phyloP scores from a whole-genome alignment of 2,329 filamentous ascomycete species.

The Ophiostoma pallidulum region DNA sequence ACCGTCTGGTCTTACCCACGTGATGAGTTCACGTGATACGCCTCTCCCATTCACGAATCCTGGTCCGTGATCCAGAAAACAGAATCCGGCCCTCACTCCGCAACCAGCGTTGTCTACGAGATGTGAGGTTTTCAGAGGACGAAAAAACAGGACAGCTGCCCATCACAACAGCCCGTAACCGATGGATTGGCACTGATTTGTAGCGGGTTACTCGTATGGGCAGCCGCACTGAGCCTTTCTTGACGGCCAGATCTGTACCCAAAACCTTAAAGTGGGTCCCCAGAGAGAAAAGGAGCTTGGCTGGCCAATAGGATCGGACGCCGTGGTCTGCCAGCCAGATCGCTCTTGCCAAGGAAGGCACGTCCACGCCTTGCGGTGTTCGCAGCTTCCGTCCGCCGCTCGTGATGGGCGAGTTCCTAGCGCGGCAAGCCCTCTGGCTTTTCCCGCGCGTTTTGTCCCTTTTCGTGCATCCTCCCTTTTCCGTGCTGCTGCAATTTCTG shows the following conservation, averaged over 20 bases:
- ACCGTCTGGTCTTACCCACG: too few species aligned
- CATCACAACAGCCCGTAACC: too few species aligned
- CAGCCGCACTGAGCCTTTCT: too few species aligned
- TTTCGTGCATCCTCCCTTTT: slow-evolving; percentile 8
- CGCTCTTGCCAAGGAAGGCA: background rate
- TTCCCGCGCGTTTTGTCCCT: slow-evolving; percentile 7
- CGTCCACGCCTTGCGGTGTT: background rate
- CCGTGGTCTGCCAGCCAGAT: too few species aligned
- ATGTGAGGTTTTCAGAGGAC: too few species aligned
- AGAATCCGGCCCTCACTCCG: too few species aligned
- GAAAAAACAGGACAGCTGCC: too few species aligned
- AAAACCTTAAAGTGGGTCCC: background rate
- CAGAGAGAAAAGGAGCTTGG: background rate
- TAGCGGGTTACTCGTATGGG: background rate
- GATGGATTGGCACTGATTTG: slow-evolving; percentile 3
- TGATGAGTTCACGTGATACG: too few species aligned
- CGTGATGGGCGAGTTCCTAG: slow-evolving; percentile 11
- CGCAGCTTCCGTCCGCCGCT: slow-evolving; percentile 3
- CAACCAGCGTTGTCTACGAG: too few species aligned
- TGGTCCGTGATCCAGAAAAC: too few species aligned
- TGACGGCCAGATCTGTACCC: background rate
- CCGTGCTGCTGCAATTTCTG: background rate
- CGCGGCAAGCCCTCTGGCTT: slow-evolving; percentile 5
- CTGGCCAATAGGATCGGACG: background rate
- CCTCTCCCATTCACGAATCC: too few species aligned